phyloP scores from a whole-genome alignment of 2,329 filamentous ascomycete genomes.

The Pseudonectria buxi region DNA sequence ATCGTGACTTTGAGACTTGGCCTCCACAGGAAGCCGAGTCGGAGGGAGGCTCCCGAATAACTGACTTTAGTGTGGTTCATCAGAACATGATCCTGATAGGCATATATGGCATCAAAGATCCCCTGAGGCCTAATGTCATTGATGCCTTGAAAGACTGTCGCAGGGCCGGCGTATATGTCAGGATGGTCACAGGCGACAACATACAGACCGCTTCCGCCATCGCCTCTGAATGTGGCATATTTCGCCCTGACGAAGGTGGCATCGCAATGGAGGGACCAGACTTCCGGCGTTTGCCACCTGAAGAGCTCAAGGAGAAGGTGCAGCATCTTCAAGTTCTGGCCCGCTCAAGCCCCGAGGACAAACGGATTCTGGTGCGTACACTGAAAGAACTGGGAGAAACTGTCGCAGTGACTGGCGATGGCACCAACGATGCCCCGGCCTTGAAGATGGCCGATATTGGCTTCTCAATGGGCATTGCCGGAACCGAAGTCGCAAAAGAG shows the following conservation, averaged over 20 bases:
- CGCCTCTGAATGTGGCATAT: conserved; percentile 38
- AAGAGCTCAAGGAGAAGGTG: conserved; percentile 46
- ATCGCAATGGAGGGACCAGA: conserved; percentile 50
- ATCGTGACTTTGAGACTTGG: conserved; percentile 66
- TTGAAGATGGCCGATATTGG: conserved; percentile 56
- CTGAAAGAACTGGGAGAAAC: conserved; percentile 58
- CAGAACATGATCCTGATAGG: conserved; percentile 34
- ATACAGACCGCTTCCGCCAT: conserved; percentile 39
- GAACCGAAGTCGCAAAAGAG: conserved; percentile 57
- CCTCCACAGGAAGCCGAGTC: conserved; percentile 60
- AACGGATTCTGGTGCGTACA: conserved; percentile 53
- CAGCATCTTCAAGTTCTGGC: conserved; percentile 58
- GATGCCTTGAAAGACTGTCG: conserved; percentile 59
- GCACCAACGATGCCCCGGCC: conserved; percentile 55
- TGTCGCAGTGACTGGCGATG: conserved; percentile 54
- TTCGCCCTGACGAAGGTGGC: conserved; percentile 51
- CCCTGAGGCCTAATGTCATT: conserved; percentile 54
- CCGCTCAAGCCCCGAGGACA: conserved; percentile 60
- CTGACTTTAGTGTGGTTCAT: conserved; percentile 48
- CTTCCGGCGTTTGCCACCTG: conserved; percentile 51
- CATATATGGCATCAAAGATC: conserved; percentile 60
- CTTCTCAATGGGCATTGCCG: conserved; percentile 59
- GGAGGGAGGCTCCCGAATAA: conserved; percentile 46
- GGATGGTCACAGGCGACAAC: conserved; percentile 53
- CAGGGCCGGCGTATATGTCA: conserved; percentile 58